phyloP scores from a whole-genome alignment of 495 filamentous ascomycete genomes.

The Neurospora sublineolata region DNA sequence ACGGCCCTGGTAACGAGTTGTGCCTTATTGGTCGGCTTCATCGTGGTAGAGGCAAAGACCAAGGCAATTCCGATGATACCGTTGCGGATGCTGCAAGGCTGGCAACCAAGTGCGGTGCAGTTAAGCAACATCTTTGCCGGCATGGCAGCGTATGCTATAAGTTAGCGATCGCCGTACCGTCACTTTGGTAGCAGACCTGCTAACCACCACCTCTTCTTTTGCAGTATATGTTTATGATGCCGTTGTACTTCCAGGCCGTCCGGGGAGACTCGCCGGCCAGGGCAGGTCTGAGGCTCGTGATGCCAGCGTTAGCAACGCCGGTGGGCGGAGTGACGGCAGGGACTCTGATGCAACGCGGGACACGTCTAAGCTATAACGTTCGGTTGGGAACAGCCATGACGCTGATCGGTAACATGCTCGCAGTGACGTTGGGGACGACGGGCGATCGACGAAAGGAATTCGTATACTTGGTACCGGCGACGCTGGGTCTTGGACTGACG shows the following conservation, averaged over 20 bases:
- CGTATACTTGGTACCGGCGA: conserved; percentile 49
- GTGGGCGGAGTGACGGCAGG: conserved; percentile 50
- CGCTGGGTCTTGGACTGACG: conserved; percentile 52
- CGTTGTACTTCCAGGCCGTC: conserved; percentile 54
- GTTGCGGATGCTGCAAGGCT: conserved; percentile 43
- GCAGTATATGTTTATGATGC: conserved; percentile 56
- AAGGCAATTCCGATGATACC: conserved; percentile 53
- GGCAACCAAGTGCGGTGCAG: conserved; percentile 41
- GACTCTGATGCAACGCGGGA: conserved; percentile 51
- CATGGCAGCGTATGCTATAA: conserved; percentile 50
- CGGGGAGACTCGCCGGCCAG: conserved; percentile 47
- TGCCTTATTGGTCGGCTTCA: conserved; percentile 37
- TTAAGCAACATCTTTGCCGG: conserved; percentile 52
- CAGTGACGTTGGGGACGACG: conserved; percentile 40
- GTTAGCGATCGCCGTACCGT: conserved; percentile 3
- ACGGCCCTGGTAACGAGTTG: conserved; percentile 39
- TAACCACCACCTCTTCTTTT: background rate
- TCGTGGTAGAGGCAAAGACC: conserved; percentile 46
- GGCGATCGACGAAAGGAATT: conserved; percentile 51
- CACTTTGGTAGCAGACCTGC: background rate
- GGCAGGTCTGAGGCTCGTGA: conserved; percentile 45
- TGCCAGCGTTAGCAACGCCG: conserved; percentile 50
- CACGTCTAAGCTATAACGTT: conserved; percentile 43
- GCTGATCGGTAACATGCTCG: conserved; percentile 47
- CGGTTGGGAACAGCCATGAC: conserved; percentile 45